phyloP scores from a whole-genome alignment of 306 rosid genomes.

The Rosa chinensis region DNA sequence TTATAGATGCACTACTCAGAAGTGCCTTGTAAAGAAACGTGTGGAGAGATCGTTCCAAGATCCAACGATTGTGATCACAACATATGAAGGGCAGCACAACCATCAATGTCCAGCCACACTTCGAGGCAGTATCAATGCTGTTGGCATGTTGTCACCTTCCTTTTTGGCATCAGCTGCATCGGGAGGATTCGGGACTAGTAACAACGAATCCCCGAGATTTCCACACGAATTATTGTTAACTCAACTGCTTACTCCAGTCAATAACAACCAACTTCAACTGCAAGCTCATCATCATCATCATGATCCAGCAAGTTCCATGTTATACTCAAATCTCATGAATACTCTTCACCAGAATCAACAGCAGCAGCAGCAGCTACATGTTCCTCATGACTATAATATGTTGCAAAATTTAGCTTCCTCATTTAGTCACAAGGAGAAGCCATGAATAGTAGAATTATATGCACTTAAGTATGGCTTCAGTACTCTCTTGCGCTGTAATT shows the following conservation, averaged over 20 bases:
- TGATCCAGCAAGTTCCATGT: conserved; percentile 33
- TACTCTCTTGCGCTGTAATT: not conserved
- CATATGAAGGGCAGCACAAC: conserved; percentile 89
- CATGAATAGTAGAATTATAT: conserved; percentile 14
- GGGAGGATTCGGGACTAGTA: not conserved
- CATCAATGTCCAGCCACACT: conserved; percentile 85
- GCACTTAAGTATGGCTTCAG: not conserved
- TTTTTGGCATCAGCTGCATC: conserved; percentile 41
- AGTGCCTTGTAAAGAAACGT: conserved; percentile 75
- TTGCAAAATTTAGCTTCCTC: conserved; percentile 70
- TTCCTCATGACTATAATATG: conserved; percentile 47
- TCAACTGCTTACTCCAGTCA: conserved; percentile 57
- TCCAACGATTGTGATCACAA: conserved; percentile 72
- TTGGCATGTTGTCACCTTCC: conserved; percentile 52
- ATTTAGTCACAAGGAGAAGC: conserved; percentile 48
- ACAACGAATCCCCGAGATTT: conserved; percentile 25
- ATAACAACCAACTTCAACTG: conserved; percentile 24
- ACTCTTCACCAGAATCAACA: conserved; percentile 34
- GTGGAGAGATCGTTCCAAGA: conserved; percentile 85
- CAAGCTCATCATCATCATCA: conserved; percentile 24
- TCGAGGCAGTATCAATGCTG: conserved; percentile 48
- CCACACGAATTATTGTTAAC: conserved; percentile 62
- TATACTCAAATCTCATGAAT: conserved; percentile 42
- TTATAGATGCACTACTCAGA: conserved; percentile 84
- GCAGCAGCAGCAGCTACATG: conserved; percentile 42